These are phyloP conservation scores for Verticillium isaacii DNA, from an alignment of 2,329 filamentous ascomycete genomes.

Conservation along the genomic window DNA sequence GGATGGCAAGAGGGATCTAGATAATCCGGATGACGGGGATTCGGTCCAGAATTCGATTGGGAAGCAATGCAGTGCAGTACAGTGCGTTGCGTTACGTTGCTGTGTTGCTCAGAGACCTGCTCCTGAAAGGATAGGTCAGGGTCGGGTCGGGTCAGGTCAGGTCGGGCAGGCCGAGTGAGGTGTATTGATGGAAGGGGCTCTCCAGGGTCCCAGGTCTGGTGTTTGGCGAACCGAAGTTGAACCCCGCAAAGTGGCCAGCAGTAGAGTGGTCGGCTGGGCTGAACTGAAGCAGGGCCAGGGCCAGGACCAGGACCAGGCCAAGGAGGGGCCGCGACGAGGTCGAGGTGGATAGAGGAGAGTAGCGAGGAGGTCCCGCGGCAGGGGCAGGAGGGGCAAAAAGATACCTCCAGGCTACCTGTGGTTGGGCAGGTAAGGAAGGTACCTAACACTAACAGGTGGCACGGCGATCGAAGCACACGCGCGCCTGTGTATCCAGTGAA, in stretches of 20 bases:
- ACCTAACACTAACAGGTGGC: not conserved
- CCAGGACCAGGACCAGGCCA: not conserved
- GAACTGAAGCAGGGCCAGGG: not conserved
- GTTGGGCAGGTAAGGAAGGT: not conserved
- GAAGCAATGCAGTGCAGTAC: no score
- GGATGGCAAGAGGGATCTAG: no score
- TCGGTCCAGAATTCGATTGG: no score
- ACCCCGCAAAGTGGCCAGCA: conserved; percentile 1
- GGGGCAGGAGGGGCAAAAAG: not conserved
- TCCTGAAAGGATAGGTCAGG: not conserved
- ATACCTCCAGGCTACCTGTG: not conserved
- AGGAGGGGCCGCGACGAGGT: not conserved
- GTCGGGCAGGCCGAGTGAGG: not conserved
- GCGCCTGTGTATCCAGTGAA: not conserved
- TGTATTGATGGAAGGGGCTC: not conserved
- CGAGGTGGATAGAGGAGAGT: not conserved
- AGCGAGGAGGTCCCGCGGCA: not conserved
- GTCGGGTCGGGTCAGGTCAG: not conserved
- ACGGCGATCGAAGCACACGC: not conserved
- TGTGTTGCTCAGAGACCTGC: not conserved
- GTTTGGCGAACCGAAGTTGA: conserved; percentile 4
- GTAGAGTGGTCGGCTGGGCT: not conserved
- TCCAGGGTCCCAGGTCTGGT: not conserved
- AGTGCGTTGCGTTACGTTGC: no score
- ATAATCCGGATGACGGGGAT: conserved; percentile 1